Evolutionary conservation across 2,329 filamentous ascomycete genomes (phyloP).

Genomic region (Fusarium heterosporum): DNA sequence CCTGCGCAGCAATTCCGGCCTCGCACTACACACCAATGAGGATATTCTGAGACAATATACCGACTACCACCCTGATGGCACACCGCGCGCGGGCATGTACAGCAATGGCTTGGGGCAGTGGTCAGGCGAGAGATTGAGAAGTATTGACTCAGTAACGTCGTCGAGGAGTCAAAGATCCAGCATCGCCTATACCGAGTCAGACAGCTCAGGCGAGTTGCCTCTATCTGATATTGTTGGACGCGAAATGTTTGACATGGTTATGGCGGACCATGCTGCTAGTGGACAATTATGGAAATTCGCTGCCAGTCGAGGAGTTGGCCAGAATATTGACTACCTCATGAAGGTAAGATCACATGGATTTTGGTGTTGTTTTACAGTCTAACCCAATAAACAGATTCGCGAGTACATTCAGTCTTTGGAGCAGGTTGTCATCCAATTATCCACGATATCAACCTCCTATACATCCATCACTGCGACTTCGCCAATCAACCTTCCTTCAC

Average conservation of each 20-base stretch:
- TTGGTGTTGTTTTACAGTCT: not conserved
- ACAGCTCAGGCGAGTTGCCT: slow-evolving; percentile 43
- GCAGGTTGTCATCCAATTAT: slow-evolving; percentile 56
- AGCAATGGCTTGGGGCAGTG: slow-evolving; percentile 25
- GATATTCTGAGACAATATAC: slow-evolving; percentile 59
- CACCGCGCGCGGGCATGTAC: slow-evolving; percentile 46
- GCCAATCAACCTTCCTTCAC: slow-evolving; percentile 57
- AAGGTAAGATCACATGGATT: slow-evolving; percentile 53
- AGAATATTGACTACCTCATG: slow-evolving; percentile 64
- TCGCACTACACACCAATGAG: slow-evolving; percentile 59
- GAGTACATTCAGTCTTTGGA: slow-evolving; percentile 59
- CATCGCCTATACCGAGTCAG: slow-evolving; percentile 45
- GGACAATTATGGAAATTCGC: slow-evolving; percentile 63
- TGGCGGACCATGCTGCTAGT: slow-evolving; percentile 61
- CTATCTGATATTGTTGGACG: slow-evolving; percentile 62
- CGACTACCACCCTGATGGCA: slow-evolving; percentile 58
- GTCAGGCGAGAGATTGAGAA: slow-evolving; percentile 43
- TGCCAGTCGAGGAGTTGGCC: slow-evolving; percentile 58
- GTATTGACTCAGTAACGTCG: slow-evolving; percentile 47
- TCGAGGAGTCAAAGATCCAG: slow-evolving; percentile 44
- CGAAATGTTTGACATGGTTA: slow-evolving; percentile 63
- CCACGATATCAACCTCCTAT: slow-evolving; percentile 58
- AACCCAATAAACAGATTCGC: slow-evolving; percentile 51
- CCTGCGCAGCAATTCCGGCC: slow-evolving; percentile 60
- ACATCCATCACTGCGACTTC: slow-evolving; percentile 57